Evolutionary conservation across 768 basidiomycete species (phyloP), one percentile per base, ranked within the genome.

Genomic region (Phlebiopsis gigantea): DNA sequence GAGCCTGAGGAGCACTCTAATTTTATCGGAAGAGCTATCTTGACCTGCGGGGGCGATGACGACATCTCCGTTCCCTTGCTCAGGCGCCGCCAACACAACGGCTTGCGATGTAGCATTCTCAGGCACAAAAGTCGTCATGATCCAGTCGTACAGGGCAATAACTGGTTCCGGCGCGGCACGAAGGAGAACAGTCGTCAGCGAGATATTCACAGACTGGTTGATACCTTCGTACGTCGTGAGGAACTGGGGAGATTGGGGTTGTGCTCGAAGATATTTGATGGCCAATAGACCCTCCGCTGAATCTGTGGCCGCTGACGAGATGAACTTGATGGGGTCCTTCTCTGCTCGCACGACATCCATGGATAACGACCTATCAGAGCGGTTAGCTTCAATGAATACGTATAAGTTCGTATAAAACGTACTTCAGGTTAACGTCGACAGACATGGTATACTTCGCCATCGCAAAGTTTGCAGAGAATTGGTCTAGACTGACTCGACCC

Each of bases 41-140:
- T 48, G 55, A 48, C 22, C 56, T 19, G 58, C 53, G 6, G 24
- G 12, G 10, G 31, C 29, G 4, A 28, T 21, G 10, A 10, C 5
- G 7, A 22, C 43, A n/a, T 30, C 55, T 10, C 26, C 19, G 25
- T 7, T 10, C 19, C 28, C 42, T 26, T 49, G 17, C 26, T 44
- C 44, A 19, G 24, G 45, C 4, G 21, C 28, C 10, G 31, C 25
- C 25, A 49, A 17, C 14, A 4, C 17, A 4, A 34, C 19, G 4
- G 58, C 19, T 14, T 9, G 15, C 6, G 14, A 3, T 21, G 26
- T 55, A 45, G 46, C 41, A 21, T 51, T 48, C 34, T 56, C 56
- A 8, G 88, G 83, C 9, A 93, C 90, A 70, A 99, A 99, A 0
- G 97, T 98, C 2, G 90, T 88, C 88, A 99, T 95, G 70, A 99